These are phyloP conservation scores for Hordeum marinum DNA, from an alignment of 176 grass and related monocot species.

Conservation along the genomic window DNA sequence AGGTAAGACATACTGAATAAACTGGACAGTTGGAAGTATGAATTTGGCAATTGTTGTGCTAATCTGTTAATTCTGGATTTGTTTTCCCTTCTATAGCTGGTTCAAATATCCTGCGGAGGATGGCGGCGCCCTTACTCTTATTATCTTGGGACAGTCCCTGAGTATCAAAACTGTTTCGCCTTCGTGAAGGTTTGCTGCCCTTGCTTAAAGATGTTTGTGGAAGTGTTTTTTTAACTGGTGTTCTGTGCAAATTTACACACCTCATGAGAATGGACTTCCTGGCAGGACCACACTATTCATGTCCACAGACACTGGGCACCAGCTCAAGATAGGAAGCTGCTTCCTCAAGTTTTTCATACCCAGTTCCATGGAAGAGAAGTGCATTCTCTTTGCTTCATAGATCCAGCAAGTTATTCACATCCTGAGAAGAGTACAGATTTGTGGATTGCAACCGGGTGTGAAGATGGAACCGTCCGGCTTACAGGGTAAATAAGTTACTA, in stretches of 20 bases:
- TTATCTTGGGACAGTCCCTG: conserved; percentile 66
- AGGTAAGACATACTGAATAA: conserved; percentile 37
- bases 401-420: conserved; percentile 39
- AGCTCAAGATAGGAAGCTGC: conserved; percentile 53
- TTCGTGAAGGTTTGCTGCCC: conserved; percentile 70
- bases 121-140: conserved; percentile 92
- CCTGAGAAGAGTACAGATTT: conserved; percentile 21
- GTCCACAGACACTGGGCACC: conserved; percentile 58
- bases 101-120: conserved; percentile 83
- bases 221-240: not conserved
- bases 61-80: conserved; percentile 18
- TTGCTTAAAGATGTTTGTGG: not conserved
- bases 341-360: conserved; percentile 73
- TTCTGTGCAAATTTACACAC: not conserved
- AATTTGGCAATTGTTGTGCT: not conserved
- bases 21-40: not conserved
- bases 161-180: conserved; percentile 83
- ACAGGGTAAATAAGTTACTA: conserved; percentile 51
- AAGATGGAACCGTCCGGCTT: conserved; percentile 90
- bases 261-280: conserved; percentile 7
- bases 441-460: conserved; percentile 81
- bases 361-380: conserved; percentile 97
- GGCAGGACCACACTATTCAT: conserved; percentile 81
- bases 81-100: conserved; percentile 34
- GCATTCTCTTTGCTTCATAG: conserved; percentile 77